Evolutionary conservation across 2,329 filamentous ascomycete genomes (phyloP).

Genomic region (Aspergillus fructus): DNA sequence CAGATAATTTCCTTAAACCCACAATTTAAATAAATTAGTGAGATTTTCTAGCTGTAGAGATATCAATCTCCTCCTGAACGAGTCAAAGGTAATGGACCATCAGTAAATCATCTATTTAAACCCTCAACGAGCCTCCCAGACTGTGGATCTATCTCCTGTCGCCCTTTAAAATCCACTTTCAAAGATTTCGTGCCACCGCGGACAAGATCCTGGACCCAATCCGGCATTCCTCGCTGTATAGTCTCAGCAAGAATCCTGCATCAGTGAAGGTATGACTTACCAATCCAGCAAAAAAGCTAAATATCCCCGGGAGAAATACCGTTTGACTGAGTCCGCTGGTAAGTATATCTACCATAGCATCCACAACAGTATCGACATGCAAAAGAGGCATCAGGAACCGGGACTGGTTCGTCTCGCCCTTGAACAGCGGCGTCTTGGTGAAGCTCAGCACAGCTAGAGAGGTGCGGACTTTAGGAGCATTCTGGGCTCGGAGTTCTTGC

Average conservation of each 20-base stretch:
- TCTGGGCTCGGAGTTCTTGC: conserved; percentile 17
- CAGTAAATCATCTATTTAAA: no score
- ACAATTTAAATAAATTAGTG: no score
- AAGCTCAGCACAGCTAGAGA: conserved; percentile 23
- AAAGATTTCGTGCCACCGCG: conserved; percentile 14
- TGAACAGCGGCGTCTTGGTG: conserved; percentile 25
- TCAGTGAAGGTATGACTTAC: conserved; percentile 11
- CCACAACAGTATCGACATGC: conserved; percentile 26
- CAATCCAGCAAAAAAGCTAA: conserved; percentile 21
- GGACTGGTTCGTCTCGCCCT: conserved; percentile 24
- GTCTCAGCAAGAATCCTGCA: neutral
- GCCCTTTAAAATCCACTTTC: conserved; percentile 22
- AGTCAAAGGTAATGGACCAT: no score
- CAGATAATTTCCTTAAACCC: no score
- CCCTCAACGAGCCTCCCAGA: conserved; percentile 13
- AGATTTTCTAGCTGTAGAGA: no score
- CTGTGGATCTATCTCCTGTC: conserved; percentile 19
- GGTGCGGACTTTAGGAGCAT: conserved; percentile 18
- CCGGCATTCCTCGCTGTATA: conserved; percentile 17
- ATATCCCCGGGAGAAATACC: conserved; percentile 20
- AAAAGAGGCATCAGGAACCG: conserved; percentile 23
- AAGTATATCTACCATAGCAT: conserved; percentile 22
- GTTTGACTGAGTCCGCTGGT: conserved; percentile 19
- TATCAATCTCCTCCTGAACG: no score
- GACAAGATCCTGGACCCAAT: conserved; percentile 20